Base-by-base conservation (phyloP, 1,284 basidiomycete genomes). In the Pseudozyma hubeiensis region DNA sequence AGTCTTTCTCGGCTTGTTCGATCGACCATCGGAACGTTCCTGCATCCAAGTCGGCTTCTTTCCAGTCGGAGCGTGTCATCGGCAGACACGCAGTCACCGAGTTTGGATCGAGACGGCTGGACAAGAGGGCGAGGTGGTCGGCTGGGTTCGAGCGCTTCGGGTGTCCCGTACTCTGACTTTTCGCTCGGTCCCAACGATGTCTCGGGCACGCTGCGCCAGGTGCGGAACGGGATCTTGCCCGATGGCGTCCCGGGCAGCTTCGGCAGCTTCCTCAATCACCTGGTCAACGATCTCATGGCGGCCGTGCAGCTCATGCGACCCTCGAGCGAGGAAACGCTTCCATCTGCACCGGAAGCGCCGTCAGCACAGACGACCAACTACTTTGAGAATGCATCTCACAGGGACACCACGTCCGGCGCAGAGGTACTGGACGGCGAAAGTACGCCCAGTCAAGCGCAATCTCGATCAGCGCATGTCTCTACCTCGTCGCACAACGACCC, bases 221-320 rank as follows among this genome's bases (percentile, higher is more conserved):
- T 78, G 29, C 53, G 78, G 24, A 69, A 77, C 17, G 76, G 76
- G 0, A 54, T 69, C 17, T 49, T 78, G 30, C 60, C 71, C 5
- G 64, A 77, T 31, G 78, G 78, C 24, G 78, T 75, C 7, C 75
- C 78, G 1, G 80, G 75, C 14, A 72, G 73, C 43, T 81, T 81
- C 45, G 78, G 78, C 48, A 70, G 64, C 35, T 81, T 81, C 51
- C 56, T 81, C 47, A 71, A 79, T 45, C 76, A 81, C 24, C 49
- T 80, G 53, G 53, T 80, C 6, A 51, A 59, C 10, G 80, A 81
- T 44, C 58, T 81, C 33, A 71, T 63, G 65, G 74, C 56, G n/a
- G 80, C 80, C 1, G 77, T 81, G 3, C 68, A 74, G 35, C 64
- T 66, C 24, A 70, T 75, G 57, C 64, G 49, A 33, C 68, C 68